Evolutionary conservation across 306 rosid species (phyloP), one percentile per base, ranked within the genome.

Genomic region (Malus asiatica): DNA sequence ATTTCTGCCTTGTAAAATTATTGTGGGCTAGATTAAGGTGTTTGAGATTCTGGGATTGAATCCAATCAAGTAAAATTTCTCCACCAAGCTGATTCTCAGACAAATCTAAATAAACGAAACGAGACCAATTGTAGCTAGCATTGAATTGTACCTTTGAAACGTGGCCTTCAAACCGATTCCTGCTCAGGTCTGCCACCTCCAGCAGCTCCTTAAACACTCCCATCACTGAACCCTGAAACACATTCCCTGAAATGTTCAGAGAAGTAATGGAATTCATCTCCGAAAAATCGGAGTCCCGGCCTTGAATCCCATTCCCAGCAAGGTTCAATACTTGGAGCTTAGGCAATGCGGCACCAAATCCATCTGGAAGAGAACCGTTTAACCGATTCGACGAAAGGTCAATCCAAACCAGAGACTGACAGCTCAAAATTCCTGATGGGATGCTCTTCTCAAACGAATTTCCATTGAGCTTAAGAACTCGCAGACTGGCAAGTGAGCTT

Each of bases 21-120:
- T 96, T 96, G 84, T 77, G 80, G 61, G 99, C 99, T 73, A 96
- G 88, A 77, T 86, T 96, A 62, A 96, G 88, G 83, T 88, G 86
- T 81, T 83, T 88, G 23, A 96, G 87, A 79, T 88, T 92, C 75
- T 53, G 83, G 65, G 89, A 79, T 65, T 73, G 85, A 78, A 74
- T 83, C 83, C 88, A 79, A 66, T 86, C 68, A 32, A 81, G 91
- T 75, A 89, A 88, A 77, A 90, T 71, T 30, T 88, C 89, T 72
- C 98, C 99, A 87, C 87, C 87, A 11, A 96, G 87, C 70, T 81
- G 84, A 84, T 96, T 96, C 89, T 82, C 93, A 71, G 98, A 96
- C 82, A 96, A 77, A 87, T 96, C 99, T 30, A 96, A 86, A 83
- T 88, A 89, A 87, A 89, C 83, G 83, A 96, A 84, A 89, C 73